Base-by-base conservation (phyloP, 176 grass and related monocot genomes). In the Poa annua region DNA sequence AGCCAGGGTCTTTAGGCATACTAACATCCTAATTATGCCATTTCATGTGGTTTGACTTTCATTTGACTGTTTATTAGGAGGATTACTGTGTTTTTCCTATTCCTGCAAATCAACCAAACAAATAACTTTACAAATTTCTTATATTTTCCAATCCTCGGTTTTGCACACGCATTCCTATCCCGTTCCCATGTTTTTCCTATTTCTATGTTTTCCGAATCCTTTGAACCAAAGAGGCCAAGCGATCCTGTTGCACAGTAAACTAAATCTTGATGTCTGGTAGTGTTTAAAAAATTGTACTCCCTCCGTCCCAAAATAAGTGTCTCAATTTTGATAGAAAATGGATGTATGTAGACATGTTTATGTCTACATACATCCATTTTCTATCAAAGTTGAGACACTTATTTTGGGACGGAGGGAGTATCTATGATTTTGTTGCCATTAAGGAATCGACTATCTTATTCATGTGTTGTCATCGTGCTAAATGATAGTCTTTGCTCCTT, bases 201-300 rank as follows among this genome's bases (percentile, higher is more conserved):
- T 60, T 10, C 21, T 60, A 59, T 9, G 21, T 59, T 57, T 22
- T 59, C 55, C 11, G n/a, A 59, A 59, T 22, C 55, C 55, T 59
- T 59, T 59, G 55, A 56, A 59, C 55, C n/a, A 59, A 59, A 59
- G 55, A 59, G 55, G 55, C 9, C 55, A 54, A 67, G 8, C 51
- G 15, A 15, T 76, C 71, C 71, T 82, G 79, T 87, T 50, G 10
- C 22, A 17, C 16, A 61, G 39, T 76, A 10, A 60, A 19, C 49
- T 59, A 38, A 80, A 20, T 62, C 77, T 75, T 67, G 48, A 74
- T 12, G 16, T 11, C 7, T 24, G 24, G 59, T 56, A 86, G 39
- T 66, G 57, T 55, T 66, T 34, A 9, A 64, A 16, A 22, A 67
- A 86, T n/a, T 48, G 8, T 4, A 53, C 25, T n/a, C n/a, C n/a